These are phyloP conservation scores for Fusarium scirpi DNA, from an alignment of 2,329 filamentous ascomycete genomes.

Conservation along the genomic window DNA sequence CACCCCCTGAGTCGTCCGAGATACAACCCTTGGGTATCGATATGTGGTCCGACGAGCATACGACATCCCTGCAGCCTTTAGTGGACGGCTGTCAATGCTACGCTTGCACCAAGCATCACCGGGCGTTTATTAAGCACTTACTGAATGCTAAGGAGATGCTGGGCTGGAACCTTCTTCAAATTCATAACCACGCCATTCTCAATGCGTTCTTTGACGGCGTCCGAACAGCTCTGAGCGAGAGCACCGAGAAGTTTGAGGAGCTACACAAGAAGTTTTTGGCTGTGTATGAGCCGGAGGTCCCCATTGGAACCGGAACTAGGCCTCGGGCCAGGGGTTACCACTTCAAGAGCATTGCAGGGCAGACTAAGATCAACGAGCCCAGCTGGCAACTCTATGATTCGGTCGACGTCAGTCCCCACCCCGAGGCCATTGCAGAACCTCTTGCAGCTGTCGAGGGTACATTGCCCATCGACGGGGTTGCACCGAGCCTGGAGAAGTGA, in stretches of 20 bases:
- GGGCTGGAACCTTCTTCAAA: constrained; percentile 90
- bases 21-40: constrained; percentile 75
- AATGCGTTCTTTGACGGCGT: constrained; percentile 79
- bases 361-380: constrained; percentile 75
- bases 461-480: constrained; percentile 60
- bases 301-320: constrained; percentile 78
- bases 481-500: constrained; percentile 66
- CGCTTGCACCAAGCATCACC: constrained; percentile 84
- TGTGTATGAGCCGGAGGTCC: constrained; percentile 77
- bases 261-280: constrained; percentile 57
- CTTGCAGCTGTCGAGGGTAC: constrained; percentile 54
- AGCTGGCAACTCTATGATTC: constrained; percentile 70
- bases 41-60: constrained; percentile 77
- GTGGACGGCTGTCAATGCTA: constrained; percentile 79
- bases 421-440: constrained; percentile 36
- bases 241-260: constrained; percentile 70
- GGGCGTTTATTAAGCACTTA: constrained; percentile 89
- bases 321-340: constrained; percentile 87
- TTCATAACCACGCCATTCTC: constrained; percentile 86
- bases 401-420: constrained; percentile 28
- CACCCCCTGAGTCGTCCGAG: constrained; percentile 51
- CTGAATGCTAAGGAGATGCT: constrained; percentile 95
- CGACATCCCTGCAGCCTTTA: constrained; percentile 73
- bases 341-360: constrained; percentile 75
- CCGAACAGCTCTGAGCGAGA: constrained; percentile 70